Base-by-base conservation (phyloP, 192 early-diverging fungal genomes). In the Coemansia sp. region DNA sequence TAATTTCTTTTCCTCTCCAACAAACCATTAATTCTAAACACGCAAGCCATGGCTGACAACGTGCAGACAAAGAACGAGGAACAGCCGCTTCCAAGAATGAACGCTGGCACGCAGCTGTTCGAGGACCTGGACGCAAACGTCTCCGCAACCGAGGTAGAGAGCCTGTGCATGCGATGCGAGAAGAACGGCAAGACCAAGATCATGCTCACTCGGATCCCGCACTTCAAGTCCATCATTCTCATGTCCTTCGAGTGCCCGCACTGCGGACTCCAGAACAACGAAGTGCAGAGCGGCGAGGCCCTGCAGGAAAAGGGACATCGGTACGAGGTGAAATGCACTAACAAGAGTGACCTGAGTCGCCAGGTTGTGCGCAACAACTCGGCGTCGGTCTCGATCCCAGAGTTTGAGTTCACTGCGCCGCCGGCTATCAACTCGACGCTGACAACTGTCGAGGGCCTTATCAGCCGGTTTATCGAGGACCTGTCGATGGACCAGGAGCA, bases 351-450 rank as follows among this genome's bases (percentile, higher is more conserved):
- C 73, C 79, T 96, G 22, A 89, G 91, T 83, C 90, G 95, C 34
- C 95, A 97, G 69, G 61, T 97, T 46, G 91, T 97, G 54, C 95
- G 94, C 71, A 88, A 91, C 27, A 90, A 89, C 60, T 88, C 82
- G 53, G 90, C 90, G 5, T 81, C 86, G 3, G 86, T 94, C 42
- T 83, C 84, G 35, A 85, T 96, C 68, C 78, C 81, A 3, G 95
- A 97, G 63, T 69, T 95, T 18, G 92, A 97, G 60, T 85, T 97
- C 58, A 90, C 94, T 48, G 93, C 96, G 59, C 94, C 95, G 65
- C 80, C 93, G 4, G 78, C 86, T 20, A 87, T 87, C 64, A 83
- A 85, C 45, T 94, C 93, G 24, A 73, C 85, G 23, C 82, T 97
- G 64, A 92, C 92, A n/a, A 95, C 95, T 1, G 80, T 93, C n/a